Evolutionary conservation across 2,329 filamentous ascomycete genomes (phyloP), one percentile per base, ranked within the genome.

Genomic region (Verticillium klebahnii): DNA sequence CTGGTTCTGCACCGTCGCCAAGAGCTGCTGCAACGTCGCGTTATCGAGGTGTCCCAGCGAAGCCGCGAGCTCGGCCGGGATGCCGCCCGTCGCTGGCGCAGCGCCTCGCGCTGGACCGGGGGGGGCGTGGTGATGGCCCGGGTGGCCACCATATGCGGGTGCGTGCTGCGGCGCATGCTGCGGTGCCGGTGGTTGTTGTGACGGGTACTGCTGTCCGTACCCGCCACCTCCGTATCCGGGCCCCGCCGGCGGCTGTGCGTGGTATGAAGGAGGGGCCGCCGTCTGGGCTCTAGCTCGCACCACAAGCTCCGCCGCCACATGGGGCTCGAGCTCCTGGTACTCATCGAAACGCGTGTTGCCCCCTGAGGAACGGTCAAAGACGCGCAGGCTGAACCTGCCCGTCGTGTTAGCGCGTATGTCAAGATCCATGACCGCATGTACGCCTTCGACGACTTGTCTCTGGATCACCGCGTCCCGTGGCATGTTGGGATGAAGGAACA

Each of bases 391-490:
- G 58, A 98, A 89, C 71, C 89, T 93, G 66, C 88, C 87, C 1
- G 83, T 83, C 37, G 82, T 80, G 69, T 96, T 89, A 25, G 91
- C 85, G 56, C 82, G 80, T 58, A 86, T 80, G 63, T 90, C 88
- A 15, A 98, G 83, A 68, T 92, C 89, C 5, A 92, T 87, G 15
- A 97, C 90, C 9, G 90, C 94, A 59, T 91, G 84, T 1, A 97
- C 94, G 19, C 95, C 94, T 74, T 98, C 93, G 12, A 93, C 79
- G 40, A 96, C 91, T 72, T 97, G 92, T 59, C 91, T 85, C 67
- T 92, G 88, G 59, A 97, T 86, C n/a, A 97, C 88, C 5, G 89
- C 85, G 39, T 89, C 59, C 32, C 61, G 61, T 19, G 90, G 85
- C 56, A 96, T 86, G 25, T 90, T 87, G 34, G 92, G 88, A 61